phyloP scores from a whole-genome alignment of 208 protist genomes.

The Wallacemonas collosoma region DNA sequence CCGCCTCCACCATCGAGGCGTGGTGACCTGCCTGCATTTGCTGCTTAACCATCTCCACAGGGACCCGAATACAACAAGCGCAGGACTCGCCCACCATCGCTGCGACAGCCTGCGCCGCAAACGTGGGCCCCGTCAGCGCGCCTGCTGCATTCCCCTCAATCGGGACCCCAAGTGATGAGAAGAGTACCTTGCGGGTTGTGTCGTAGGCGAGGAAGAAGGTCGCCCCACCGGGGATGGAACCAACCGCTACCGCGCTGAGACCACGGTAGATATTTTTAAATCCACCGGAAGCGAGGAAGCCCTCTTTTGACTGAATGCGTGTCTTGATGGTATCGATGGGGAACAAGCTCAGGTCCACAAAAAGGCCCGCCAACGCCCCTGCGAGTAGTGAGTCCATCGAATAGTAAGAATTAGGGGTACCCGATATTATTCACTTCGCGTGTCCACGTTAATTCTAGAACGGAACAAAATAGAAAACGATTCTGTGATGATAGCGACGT shows the following conservation, averaged over 20 bases:
- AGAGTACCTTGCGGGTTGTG: slow-evolving; percentile 32
- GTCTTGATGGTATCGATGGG: slow-evolving; percentile 95
- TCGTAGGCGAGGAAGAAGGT: slow-evolving; percentile 92
- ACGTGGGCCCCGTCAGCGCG: slow-evolving; percentile 1
- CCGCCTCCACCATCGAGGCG: slow-evolving; percentile 29
- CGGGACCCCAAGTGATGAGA: slow-evolving; percentile 10
- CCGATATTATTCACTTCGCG: too few species aligned
- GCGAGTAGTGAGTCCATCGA: slow-evolving; percentile 79
- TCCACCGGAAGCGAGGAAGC: slow-evolving; percentile 80
- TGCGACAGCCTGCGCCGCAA: slow-evolving; percentile 53
- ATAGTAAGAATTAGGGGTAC: not conserved
- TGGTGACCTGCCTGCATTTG: slow-evolving; percentile 85
- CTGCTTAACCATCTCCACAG: slow-evolving; percentile 93
- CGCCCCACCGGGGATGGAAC: slow-evolving; percentile 88
- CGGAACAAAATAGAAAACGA: too few species aligned
- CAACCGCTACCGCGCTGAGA: slow-evolving; percentile 78
- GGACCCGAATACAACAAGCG: slow-evolving; percentile 88
- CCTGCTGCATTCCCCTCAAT: not conserved
- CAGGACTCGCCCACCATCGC: slow-evolving; percentile 80
- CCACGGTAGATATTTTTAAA: slow-evolving; percentile 89
- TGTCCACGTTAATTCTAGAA: too few species aligned
- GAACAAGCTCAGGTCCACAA: slow-evolving; percentile 90
- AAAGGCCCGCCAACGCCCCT: slow-evolving; percentile 83
- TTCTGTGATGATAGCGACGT: too few species aligned
- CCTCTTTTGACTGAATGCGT: slow-evolving; percentile 80